Conservation (phyloP, 208 protist genomes). For the Trypanosoma lewisi region DNA sequence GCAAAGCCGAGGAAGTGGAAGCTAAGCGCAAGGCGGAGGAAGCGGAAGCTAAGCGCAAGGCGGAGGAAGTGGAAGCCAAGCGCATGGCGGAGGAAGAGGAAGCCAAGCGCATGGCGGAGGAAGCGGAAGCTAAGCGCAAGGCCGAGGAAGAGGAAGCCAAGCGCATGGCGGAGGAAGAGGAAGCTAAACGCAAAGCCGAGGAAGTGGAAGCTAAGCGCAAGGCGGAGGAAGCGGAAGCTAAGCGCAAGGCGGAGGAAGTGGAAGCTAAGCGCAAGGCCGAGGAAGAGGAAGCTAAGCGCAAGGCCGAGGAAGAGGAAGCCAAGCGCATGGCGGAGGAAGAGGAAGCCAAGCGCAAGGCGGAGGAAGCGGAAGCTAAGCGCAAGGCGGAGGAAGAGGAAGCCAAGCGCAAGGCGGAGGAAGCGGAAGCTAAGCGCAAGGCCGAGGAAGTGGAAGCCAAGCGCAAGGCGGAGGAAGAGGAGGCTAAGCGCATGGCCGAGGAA, state of each 20-base stretch:
- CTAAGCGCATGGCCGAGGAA: conserved; percentile 5
- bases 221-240: conserved; percentile 5
- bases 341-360: conserved; percentile 17
- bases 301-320: too few species aligned
- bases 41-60: conserved; percentile 3
- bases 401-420: conserved; percentile 8
- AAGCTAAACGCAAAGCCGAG: background rate
- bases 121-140: conserved; percentile 7
- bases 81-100: conserved; percentile 13
- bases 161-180: conserved; percentile 4
- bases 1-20: conserved; percentile 9
- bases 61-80: conserved; percentile 11
- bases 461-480: conserved; percentile 17
- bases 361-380: conserved; percentile 3
- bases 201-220: conserved; percentile 2
- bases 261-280: background rate
- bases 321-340: conserved; percentile 1
- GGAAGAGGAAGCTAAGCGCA: conserved; percentile 11
- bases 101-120: conserved; percentile 8
- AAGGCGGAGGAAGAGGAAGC: conserved; percentile 18
- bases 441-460: conserved; percentile 6
- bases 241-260: background rate
- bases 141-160: conserved; percentile 11
- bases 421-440: conserved; percentile 13
- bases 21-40: conserved; percentile 13